phyloP scores from a whole-genome alignment of 768 basidiomycete genomes.

The Imleria badia region DNA sequence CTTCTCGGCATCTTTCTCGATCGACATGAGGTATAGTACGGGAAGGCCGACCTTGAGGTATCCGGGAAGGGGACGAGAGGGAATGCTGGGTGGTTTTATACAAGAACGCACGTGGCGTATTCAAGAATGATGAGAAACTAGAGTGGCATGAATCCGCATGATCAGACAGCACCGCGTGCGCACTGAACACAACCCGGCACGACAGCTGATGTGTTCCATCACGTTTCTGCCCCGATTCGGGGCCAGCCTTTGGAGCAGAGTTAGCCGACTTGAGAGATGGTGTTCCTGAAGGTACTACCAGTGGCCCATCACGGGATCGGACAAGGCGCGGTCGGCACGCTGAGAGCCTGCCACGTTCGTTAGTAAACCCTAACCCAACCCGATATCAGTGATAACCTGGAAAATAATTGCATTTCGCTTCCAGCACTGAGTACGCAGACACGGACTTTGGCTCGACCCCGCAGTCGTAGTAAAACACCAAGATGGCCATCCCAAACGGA shows the following conservation, averaged over 20 bases:
- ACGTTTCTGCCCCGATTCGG: not conserved
- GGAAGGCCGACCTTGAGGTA: not conserved
- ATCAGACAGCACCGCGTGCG: not conserved
- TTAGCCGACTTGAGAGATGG: conserved; percentile 3
- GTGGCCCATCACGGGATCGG: not conserved
- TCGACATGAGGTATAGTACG: conserved; percentile 19
- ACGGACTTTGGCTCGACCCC: not conserved
- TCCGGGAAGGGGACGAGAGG: not conserved
- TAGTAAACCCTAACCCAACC: conserved; percentile 1
- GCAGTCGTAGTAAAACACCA: conserved; percentile 13
- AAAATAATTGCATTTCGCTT: not conserved
- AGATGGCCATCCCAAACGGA: conserved; percentile 47
- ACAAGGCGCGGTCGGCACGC: too few relatives aligned
- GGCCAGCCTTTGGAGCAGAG: conserved; percentile 3
- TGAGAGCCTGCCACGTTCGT: not conserved
- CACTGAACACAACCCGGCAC: conserved; percentile 9
- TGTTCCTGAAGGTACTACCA: not conserved
- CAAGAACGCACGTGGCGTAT: conserved; percentile 22
- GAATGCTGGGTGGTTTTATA: conserved; percentile 22
- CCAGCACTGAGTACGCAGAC: too few relatives aligned
- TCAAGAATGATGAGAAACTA: not conserved
- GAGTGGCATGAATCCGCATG: not conserved
- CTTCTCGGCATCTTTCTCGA: conserved; percentile 17
- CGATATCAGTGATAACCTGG: too few relatives aligned
- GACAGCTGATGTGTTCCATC: not conserved